Conservation (phyloP, 23 red algal species). For the Gracilariopsis chorda region DNA sequence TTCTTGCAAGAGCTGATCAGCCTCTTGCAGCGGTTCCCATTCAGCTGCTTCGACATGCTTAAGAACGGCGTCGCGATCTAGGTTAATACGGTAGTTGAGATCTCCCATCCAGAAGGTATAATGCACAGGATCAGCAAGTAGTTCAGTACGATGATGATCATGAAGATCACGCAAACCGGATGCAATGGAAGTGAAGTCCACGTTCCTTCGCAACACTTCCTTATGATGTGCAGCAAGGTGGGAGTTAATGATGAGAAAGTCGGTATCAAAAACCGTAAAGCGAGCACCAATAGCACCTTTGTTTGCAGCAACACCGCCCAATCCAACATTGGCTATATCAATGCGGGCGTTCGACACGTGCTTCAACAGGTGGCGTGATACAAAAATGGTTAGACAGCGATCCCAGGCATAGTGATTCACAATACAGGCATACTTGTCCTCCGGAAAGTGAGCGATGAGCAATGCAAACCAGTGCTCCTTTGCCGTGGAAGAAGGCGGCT, state of each 20-base stretch:
- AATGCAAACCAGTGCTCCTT: conserved; percentile 58
- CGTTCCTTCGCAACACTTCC: conserved; percentile 34
- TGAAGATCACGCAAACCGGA: conserved; percentile 12
- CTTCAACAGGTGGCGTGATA: not conserved
- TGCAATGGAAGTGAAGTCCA: conserved; percentile 46
- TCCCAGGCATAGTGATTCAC: conserved; percentile 28
- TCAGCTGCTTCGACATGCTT: conserved; percentile 38
- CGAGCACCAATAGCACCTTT: conserved; percentile 73
- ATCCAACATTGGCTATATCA: conserved; percentile 39
- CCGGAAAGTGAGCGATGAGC: conserved; percentile 47
- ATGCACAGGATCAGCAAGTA: conserved; percentile 30
- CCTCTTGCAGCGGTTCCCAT: conserved; percentile 57
- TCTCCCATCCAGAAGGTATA: conserved; percentile 92
- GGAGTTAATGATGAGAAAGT: conserved; percentile 60
- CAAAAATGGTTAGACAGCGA: conserved; percentile 38
- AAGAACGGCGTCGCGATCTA: conserved; percentile 76
- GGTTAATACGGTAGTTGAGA: conserved; percentile 89
- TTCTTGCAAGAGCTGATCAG: conserved; percentile 78
- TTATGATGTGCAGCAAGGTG: conserved; percentile 74
- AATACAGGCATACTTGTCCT: conserved; percentile 27
- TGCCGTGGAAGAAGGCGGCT: not conserved
- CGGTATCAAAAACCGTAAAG: conserved; percentile 62
- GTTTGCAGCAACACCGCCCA: conserved; percentile 56
- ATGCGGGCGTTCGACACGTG: conserved; percentile 6
- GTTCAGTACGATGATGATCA: not conserved